Percentiles rank a stretch among this genome's conserved stretches.
Evolutionary conservation across 2,329 filamentous ascomycete genomes (phyloP).

Genomic region (Penicillium sp.): DNA sequence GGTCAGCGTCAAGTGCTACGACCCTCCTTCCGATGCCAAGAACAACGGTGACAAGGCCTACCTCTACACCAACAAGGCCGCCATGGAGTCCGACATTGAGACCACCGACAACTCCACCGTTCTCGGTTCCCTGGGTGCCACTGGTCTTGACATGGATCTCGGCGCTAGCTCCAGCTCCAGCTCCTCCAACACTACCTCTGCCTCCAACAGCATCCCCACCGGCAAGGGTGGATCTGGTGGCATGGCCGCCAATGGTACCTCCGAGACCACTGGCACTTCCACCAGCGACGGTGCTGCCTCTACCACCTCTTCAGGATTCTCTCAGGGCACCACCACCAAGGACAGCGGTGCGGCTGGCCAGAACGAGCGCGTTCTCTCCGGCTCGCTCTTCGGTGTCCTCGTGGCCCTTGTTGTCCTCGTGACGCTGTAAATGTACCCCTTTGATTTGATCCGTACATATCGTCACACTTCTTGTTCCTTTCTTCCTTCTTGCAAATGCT

Average conservation of each 20-base stretch:
- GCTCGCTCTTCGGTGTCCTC: conserved; percentile 50
- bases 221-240: conserved; percentile 34
- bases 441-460: neutral
- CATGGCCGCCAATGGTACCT: conserved; percentile 20
- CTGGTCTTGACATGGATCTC: conserved; percentile 69
- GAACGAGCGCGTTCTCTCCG: conserved; percentile 44
- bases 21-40: conserved; percentile 71
- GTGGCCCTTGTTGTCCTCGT: conserved; percentile 50
- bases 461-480: conserved; percentile 9
- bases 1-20: conserved; percentile 83
- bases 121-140: conserved; percentile 77
- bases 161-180: conserved; percentile 15
- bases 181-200: conserved; percentile 12
- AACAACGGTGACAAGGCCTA: conserved; percentile 67
- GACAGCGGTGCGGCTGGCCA: conserved; percentile 35
- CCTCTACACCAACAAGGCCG: conserved; percentile 66
- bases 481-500: conserved; percentile 14
- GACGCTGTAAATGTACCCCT: conserved; percentile 38
- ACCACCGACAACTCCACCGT: conserved; percentile 75
- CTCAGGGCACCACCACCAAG: conserved; percentile 27
- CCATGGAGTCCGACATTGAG: conserved; percentile 74
- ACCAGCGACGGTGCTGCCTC: conserved; percentile 16
- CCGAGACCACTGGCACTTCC: conserved; percentile 18
- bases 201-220: conserved; percentile 34
- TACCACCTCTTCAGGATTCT: conserved; percentile 32